A percentile compares a stretch with the other conserved stretches of the same genome.
phyloP scores from a whole-genome alignment of 1,284 basidiomycete genomes.

The Papiliotrema fonsecae region DNA sequence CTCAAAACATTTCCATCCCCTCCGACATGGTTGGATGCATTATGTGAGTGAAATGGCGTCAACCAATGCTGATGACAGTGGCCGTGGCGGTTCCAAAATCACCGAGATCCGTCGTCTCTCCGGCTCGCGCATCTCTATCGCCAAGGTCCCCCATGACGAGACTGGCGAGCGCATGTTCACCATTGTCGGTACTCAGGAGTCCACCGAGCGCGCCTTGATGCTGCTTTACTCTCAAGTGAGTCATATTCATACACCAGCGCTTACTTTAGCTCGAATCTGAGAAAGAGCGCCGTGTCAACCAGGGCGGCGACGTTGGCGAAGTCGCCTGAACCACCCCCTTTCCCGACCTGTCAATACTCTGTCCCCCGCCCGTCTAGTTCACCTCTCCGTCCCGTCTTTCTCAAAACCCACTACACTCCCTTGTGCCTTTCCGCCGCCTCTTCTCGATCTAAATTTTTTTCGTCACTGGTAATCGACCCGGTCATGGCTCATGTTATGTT shows the following conservation, averaged over 20 bases:
- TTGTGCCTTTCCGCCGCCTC: background rate
- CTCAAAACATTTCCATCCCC: conserved; percentile 98
- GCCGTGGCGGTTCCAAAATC: conserved; percentile 94
- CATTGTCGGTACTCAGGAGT: conserved; percentile 92
- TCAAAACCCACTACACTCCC: background rate
- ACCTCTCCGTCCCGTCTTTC: conserved; percentile 5
- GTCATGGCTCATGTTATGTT: no score
- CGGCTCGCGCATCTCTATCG: conserved; percentile 95
- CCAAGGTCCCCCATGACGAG: conserved; percentile 96
- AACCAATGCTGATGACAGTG: conserved; percentile 48
- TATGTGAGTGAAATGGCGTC: conserved; percentile 52
- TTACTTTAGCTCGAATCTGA: conserved; percentile 19
- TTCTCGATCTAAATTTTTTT: background rate
- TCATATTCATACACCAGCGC: conserved; percentile 1
- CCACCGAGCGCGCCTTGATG: conserved; percentile 94
- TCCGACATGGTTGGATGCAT: conserved; percentile 99
- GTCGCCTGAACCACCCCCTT: conserved; percentile 1
- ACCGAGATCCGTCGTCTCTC: conserved; percentile 96
- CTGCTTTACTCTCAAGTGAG: conserved; percentile 88
- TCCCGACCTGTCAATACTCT: conserved; percentile 1
- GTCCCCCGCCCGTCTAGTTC: conserved; percentile 2
- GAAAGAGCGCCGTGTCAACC: conserved; percentile 18
- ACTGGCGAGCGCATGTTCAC: conserved; percentile 99
- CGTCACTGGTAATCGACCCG: background rate
- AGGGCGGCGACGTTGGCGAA: conserved; percentile 2